Conservation (phyloP, 495 filamentous ascomycete species). For the Podospora pseudopauciseta region DNA sequence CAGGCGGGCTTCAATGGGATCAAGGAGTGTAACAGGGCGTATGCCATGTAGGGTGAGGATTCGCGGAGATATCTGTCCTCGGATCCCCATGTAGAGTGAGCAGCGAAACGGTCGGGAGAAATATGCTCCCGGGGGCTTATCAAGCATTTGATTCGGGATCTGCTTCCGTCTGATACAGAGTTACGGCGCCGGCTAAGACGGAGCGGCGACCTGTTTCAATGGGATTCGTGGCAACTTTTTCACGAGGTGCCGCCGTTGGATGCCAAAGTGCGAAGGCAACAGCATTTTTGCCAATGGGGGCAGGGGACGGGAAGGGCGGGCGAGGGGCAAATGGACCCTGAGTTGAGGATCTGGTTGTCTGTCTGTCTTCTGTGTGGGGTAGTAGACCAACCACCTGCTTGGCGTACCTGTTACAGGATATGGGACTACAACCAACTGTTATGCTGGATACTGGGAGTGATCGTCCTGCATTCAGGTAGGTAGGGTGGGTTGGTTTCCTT, state of each 20-base stretch:
- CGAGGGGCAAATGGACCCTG: slow-evolving; percentile 15
- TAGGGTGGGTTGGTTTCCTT: background rate
- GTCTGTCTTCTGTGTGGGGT: slow-evolving; percentile 1
- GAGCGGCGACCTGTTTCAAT: background rate
- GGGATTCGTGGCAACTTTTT: slow-evolving; percentile 5
- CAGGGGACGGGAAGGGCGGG: background rate
- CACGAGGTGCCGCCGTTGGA: background rate
- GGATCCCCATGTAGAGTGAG: background rate
- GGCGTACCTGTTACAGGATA: slow-evolving; percentile 6
- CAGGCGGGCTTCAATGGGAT: background rate
- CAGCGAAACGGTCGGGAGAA: too few relatives aligned
- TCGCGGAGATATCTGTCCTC: background rate
- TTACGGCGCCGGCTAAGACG: background rate
- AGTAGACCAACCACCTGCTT: slow-evolving; percentile 3
- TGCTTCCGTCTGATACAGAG: background rate
- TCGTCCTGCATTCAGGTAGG: too few relatives aligned
- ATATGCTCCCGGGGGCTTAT: background rate
- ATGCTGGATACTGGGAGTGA: too few relatives aligned
- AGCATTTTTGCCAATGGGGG: background rate
- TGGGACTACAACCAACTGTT: background rate
- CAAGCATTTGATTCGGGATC: background rate
- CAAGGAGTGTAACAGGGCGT: background rate
- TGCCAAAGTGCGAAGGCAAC: slow-evolving; percentile 2
- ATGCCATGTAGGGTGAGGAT: too few relatives aligned
- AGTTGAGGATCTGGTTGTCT: background rate